Evolutionary conservation across 371 early-diverging fungal genomes (phyloP).

Genomic region (Haplosporangium sp.): DNA sequence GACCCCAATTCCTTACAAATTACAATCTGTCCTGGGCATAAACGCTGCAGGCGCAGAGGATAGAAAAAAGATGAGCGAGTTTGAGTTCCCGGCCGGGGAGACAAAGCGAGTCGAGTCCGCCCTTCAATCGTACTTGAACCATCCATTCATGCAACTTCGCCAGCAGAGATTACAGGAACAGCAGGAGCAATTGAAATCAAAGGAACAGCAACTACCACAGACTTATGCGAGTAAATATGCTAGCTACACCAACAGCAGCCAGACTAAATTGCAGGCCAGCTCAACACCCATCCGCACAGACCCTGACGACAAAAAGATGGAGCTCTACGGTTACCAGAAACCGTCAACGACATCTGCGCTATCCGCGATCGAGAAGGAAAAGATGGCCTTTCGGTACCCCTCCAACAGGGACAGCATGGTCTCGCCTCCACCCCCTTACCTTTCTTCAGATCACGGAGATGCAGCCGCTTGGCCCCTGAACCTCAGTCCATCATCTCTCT

Average conservation of each 20-base stretch:
- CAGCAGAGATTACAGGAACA: conserved; percentile 24
- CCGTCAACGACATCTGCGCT: conserved; percentile 34
- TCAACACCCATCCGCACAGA: neutral
- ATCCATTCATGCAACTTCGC: conserved; percentile 29
- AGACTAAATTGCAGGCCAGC: neutral
- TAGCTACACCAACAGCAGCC: conserved; percentile 23
- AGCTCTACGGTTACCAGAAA: neutral
- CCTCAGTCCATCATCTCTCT: neutral
- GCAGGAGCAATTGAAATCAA: neutral
- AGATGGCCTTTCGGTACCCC: conserved; percentile 18
- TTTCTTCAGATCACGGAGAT: conserved; percentile 34
- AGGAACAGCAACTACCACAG: neutral
- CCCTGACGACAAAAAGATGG: no score
- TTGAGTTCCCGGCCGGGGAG: conserved; percentile 15
- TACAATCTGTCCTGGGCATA: neutral
- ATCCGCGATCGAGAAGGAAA: conserved; percentile 41
- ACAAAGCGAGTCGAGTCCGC: neutral
- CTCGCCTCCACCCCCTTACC: conserved; percentile 47
- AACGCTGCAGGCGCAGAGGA: conserved; percentile 1
- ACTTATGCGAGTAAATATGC: conserved; percentile 25
- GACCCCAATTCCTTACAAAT: conserved; percentile 24
- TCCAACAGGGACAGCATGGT: conserved; percentile 19
- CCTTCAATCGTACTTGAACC: conserved; percentile 22
- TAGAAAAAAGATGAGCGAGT: conserved; percentile 20
- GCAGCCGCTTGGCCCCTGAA: neutral